Conservation (phyloP, 2,329 filamentous ascomycete species). For the Diaporthe batatas region DNA sequence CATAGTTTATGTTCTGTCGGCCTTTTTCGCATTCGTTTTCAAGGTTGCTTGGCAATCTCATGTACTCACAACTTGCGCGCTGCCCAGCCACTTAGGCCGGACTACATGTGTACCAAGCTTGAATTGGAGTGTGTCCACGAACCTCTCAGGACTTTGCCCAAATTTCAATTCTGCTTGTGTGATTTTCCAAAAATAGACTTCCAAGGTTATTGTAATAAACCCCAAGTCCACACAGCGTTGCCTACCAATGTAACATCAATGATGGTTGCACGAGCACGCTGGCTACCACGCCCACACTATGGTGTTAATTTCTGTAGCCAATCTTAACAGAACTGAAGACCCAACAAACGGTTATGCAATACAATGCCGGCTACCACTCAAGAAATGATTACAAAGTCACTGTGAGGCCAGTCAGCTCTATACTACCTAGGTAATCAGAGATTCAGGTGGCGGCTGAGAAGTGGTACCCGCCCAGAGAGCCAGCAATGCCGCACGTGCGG, state of each 20-base stretch:
- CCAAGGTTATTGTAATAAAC: neutral
- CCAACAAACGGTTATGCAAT: neutral
- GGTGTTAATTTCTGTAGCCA: neutral
- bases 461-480: no score
- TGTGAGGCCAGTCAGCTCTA: no score
- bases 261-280: no score
- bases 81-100: no score
- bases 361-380: neutral
- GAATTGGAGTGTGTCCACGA: no score
- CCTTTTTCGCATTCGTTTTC: neutral
- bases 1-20: neutral
- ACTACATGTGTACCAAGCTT: no score
- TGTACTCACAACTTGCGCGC: no score
- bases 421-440: no score
- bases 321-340: neutral
- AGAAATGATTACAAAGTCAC: neutral
- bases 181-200: neutral
- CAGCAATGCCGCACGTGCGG: no score
- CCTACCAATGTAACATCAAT: no score
- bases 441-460: neutral
- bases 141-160: neutral
- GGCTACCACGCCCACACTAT: neutral
- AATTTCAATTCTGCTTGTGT: no score
- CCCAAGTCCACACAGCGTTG: neutral
- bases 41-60: neutral